A percentile compares a stretch with the other conserved stretches of the same genome.
Conservation (phyloP, 768 basidiomycete genomes). For the Punctularia strigosozonata region DNA sequence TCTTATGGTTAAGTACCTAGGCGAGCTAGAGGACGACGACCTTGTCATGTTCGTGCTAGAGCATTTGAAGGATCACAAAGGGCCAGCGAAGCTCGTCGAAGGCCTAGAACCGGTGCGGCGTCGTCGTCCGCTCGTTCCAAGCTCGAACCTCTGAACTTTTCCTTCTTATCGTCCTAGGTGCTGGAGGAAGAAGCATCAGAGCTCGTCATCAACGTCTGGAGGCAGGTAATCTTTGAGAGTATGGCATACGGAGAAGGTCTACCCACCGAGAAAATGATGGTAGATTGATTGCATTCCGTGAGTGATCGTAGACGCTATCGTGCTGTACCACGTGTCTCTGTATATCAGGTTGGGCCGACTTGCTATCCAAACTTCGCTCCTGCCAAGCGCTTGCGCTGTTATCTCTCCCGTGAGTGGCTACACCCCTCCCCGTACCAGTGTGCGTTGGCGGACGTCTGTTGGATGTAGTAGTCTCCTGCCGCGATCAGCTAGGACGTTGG, state of each 20-base stretch:
- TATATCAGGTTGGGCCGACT: too few relatives aligned
- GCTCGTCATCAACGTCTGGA: conserved; percentile 73
- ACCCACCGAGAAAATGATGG: conserved; percentile 74
- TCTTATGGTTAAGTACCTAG: conserved; percentile 78
- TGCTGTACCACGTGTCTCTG: too few relatives aligned
- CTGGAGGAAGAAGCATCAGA: conserved; percentile 86
- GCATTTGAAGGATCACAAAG: conserved; percentile 84
- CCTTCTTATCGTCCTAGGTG: conserved; percentile 37
- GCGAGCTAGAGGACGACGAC: conserved; percentile 89
- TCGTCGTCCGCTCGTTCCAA: background rate
- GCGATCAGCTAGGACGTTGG: too few relatives aligned
- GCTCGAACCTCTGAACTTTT: background rate
- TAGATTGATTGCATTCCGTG: too few relatives aligned
- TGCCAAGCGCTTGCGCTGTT: too few relatives aligned
- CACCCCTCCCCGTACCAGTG: too few relatives aligned
- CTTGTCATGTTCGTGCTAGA: conserved; percentile 90
- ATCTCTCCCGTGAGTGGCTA: too few relatives aligned
- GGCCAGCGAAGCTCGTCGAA: conserved; percentile 75
- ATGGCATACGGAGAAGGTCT: conserved; percentile 87
- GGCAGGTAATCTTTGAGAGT: conserved; percentile 90
- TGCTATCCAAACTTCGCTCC: too few relatives aligned
- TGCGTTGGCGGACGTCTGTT: too few relatives aligned
- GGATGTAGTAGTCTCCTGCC: too few relatives aligned
- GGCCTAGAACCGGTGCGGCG: conserved; percentile 79
- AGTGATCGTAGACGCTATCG: too few relatives aligned